Evolutionary conservation across 2,329 filamentous ascomycete genomes (phyloP).

Genomic region (Cercospora citrullina): DNA sequence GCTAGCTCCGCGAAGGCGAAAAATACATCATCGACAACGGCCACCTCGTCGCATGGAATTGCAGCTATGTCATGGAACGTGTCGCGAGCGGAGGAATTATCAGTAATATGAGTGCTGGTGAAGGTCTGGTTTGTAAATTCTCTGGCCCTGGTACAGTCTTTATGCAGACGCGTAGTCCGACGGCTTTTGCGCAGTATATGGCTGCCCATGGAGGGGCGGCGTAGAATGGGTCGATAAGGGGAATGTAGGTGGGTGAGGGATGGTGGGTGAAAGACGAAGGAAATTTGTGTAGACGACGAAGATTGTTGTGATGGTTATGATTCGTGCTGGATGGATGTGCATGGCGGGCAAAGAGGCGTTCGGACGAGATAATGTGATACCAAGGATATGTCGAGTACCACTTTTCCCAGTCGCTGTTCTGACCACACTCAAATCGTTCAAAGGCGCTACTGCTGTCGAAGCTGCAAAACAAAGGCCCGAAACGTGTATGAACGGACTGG

Average conservation of each 20-base stretch:
- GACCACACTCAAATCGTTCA: background rate
- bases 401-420: background rate
- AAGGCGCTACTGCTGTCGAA: background rate
- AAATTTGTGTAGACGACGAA: too few species aligned
- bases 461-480: too few species aligned
- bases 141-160: slow-evolving; percentile 87
- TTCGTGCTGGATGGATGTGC: background rate
- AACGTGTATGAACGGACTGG: too few species aligned
- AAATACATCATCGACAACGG: slow-evolving; percentile 74
- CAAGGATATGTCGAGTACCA: background rate
- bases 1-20: slow-evolving; percentile 61
- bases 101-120: slow-evolving; percentile 76
- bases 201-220: slow-evolving; percentile 39
- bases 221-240: background rate
- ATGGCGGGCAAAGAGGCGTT: background rate
- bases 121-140: slow-evolving; percentile 94
- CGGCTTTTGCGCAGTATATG: slow-evolving; percentile 59
- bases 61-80: slow-evolving; percentile 86
- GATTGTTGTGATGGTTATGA: background rate
- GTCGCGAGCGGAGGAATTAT: slow-evolving; percentile 89
- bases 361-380: background rate
- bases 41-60: slow-evolving; percentile 87
- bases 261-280: background rate
- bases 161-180: slow-evolving; percentile 85
- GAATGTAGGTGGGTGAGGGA: background rate